A percentile compares a stretch with the other conserved stretches of the same genome.
These are phyloP conservation scores for Periconia digitata DNA, from an alignment of 2,329 filamentous ascomycete species.

Conservation along the genomic window DNA sequence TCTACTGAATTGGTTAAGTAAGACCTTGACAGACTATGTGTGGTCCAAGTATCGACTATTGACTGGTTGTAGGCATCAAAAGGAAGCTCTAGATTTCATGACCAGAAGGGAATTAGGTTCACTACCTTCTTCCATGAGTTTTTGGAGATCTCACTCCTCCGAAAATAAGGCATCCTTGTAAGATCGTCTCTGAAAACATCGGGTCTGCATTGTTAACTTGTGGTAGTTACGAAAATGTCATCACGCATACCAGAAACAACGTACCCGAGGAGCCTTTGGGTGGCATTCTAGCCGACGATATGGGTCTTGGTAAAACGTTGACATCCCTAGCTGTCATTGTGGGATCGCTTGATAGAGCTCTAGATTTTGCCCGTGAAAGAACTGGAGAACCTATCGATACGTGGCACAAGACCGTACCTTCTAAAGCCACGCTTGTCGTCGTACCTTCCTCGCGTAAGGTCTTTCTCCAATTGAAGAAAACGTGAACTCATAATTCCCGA, in stretches of 20 bases:
- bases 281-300: slow-evolving; percentile 59
- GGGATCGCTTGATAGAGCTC: slow-evolving; percentile 4
- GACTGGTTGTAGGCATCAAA: slow-evolving; percentile 17
- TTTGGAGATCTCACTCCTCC: slow-evolving; percentile 4
- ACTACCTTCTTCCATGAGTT: slow-evolving; percentile 5
- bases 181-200: neutral
- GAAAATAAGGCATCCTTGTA: slow-evolving; percentile 1
- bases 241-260: slow-evolving; percentile 59
- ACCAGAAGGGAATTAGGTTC: slow-evolving; percentile 9
- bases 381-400: neutral
- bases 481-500: neutral
- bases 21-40: neutral
- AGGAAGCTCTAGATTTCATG: slow-evolving; percentile 15
- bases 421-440: slow-evolving; percentile 49
- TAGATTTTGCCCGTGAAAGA: neutral
- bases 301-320: slow-evolving; percentile 60
- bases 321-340: slow-evolving; percentile 51
- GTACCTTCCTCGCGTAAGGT: slow-evolving; percentile 48
- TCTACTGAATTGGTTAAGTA: neutral
- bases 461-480: neutral
- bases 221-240: slow-evolving; percentile 60
- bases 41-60: too few species aligned
- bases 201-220: too few species aligned
- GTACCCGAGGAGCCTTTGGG: slow-evolving; percentile 24
- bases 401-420: neutral